Evolutionary conservation across 1,139 yeast species (phyloP).

Genomic region (Zygoascus hellenicus): DNA sequence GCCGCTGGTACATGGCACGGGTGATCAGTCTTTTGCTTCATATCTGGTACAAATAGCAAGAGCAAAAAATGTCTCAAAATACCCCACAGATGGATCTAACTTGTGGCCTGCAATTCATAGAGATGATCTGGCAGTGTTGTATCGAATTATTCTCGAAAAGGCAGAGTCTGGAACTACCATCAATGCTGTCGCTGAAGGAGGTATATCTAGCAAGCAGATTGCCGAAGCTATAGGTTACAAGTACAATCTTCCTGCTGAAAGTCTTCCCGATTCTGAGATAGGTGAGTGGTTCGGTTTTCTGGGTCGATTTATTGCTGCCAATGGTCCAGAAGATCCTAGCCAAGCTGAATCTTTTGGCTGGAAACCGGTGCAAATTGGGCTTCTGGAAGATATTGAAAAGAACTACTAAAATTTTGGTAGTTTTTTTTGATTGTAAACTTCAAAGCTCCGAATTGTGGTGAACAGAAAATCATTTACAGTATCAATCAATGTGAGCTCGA

Average conservation of each 20-base stretch:
- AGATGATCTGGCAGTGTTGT: conserved; percentile 32
- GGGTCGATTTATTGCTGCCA: background rate
- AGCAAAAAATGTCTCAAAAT: conserved; percentile 21
- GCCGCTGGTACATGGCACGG: conserved; percentile 10
- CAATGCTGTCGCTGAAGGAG: conserved; percentile 29
- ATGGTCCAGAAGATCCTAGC: background rate
- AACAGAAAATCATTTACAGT: no score
- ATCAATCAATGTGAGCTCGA: no score
- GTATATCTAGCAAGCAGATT: conserved; percentile 9
- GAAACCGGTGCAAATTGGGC: background rate
- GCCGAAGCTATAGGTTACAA: background rate
- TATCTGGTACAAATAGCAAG: conserved; percentile 18
- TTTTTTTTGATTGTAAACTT: no score
- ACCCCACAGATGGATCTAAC: conserved; percentile 29
- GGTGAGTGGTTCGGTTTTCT: background rate
- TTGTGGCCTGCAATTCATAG: conserved; percentile 33
- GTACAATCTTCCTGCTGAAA: background rate
- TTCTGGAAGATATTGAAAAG: background rate
- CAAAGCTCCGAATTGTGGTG: no score
- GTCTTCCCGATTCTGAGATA: background rate
- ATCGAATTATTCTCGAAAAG: conserved; percentile 28
- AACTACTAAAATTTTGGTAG: no score
- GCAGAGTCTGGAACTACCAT: conserved; percentile 16
- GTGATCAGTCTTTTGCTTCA: conserved; percentile 25
- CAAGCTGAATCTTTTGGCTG: background rate